Percentiles rank a stretch among this genome's conserved stretches.
Conservation (phyloP, 768 basidiomycete species). For the Pholiota molesta region DNA sequence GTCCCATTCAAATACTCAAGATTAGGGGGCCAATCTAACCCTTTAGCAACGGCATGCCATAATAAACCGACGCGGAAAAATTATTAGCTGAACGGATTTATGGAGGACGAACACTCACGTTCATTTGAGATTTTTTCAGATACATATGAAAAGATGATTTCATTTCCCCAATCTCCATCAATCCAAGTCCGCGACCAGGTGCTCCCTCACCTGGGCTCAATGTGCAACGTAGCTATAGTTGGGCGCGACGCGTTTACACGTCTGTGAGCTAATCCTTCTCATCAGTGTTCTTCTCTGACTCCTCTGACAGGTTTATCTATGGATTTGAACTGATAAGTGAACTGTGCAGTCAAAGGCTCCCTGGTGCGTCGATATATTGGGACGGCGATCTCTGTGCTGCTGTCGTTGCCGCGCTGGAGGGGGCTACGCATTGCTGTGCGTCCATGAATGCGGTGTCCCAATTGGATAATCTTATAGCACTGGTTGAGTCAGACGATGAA, state of each 20-base stretch:
- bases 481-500: neutral
- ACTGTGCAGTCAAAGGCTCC: neutral
- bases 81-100: conserved; percentile 18
- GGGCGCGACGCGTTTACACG: conserved; percentile 13
- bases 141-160: conserved; percentile 21
- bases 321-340: neutral
- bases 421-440: conserved; percentile 5
- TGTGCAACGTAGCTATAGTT: conserved; percentile 14
- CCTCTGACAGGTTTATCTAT: neutral
- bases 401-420: neutral
- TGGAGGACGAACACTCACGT: conserved; percentile 21
- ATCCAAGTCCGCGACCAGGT: conserved; percentile 14
- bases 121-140: conserved; percentile 19
- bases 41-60: neutral
- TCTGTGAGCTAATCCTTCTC: conserved; percentile 13
- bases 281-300: neutral
- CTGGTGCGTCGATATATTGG: neutral
- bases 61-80: neutral
- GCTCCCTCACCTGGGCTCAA: neutral
- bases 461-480: neutral
- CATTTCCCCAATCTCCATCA: conserved; percentile 25
- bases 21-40: neutral
- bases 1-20: neutral
- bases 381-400: neutral
- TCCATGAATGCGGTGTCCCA: neutral